phyloP scores from a whole-genome alignment of 345 rosid species.

The Pugionium cornutum region DNA sequence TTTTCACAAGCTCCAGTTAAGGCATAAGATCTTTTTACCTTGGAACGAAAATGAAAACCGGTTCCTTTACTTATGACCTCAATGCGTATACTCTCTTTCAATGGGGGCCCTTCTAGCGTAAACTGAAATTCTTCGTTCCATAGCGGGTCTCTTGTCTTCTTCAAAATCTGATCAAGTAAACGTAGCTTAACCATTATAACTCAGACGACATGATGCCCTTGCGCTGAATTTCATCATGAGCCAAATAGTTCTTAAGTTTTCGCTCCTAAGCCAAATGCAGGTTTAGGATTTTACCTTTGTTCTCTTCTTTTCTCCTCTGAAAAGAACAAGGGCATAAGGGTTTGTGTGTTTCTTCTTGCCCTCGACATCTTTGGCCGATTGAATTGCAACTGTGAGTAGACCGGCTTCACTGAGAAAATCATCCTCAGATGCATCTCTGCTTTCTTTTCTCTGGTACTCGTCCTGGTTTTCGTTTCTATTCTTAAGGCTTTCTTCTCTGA shows the following conservation, averaged over 20 bases:
- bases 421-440: slow-evolving; percentile 40
- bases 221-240: slow-evolving; percentile 3
- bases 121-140: slow-evolving; percentile 77
- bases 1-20: background rate
- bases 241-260: slow-evolving; percentile 2
- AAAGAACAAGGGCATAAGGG: slow-evolving; percentile 62
- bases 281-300: slow-evolving; percentile 54
- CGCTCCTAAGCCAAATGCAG: background rate
- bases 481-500: slow-evolving; percentile 57
- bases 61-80: slow-evolving; percentile 63
- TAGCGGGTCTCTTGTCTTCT: slow-evolving; percentile 57
- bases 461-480: slow-evolving; percentile 29
- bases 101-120: slow-evolving; percentile 65
- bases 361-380: slow-evolving; percentile 69
- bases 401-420: slow-evolving; percentile 52
- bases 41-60: slow-evolving; percentile 55
- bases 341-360: slow-evolving; percentile 58
- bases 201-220: slow-evolving; percentile 8
- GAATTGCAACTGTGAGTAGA: slow-evolving; percentile 59
- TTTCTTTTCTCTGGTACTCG: slow-evolving; percentile 41
- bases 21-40: slow-evolving; percentile 45
- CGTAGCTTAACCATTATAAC: background rate
- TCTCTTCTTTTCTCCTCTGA: slow-evolving; percentile 67
- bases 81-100: slow-evolving; percentile 56
- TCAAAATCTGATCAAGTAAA: slow-evolving; percentile 47